Evolutionary conservation across 805 yeast genomes (phyloP), one percentile per base, ranked within the genome.

Genomic region (Wickerhamiella allomyrinae): DNA sequence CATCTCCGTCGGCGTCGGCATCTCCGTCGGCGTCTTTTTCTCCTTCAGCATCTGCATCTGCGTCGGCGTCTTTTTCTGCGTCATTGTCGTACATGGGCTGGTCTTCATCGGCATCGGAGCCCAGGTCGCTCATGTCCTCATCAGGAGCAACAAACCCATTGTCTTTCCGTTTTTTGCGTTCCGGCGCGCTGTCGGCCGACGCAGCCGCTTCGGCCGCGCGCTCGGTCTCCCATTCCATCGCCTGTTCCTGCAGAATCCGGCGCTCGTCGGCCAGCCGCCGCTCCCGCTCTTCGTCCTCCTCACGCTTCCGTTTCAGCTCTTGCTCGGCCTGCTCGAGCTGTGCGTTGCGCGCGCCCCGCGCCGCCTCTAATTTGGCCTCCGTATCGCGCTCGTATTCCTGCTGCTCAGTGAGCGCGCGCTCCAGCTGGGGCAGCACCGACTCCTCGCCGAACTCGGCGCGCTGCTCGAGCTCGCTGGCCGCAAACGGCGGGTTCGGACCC

Each of bases 381-480:
- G 74, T 66, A 44, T 71, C 69, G 14, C 58, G 58, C 44, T 83
- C 87, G 58, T 70, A 77, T 5, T 71, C 78, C 49, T 68, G 66
- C 50, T 91, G 95, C 49, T 83, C 89, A 20, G 70, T 74, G 40
- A 80, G 63, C 22, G 78, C 74, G 46, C 78, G 73, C 50, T 72
- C 80, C 49, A 91, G 68, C 56, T 86, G 79, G 45, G 73, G 76
- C 47, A 73, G 67, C 57, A 86, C 68, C 0, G 95, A 81, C 43
- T 77, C 74, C 39, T 76, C 69, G 57, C 94, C 95, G 71, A 85
- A 72, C 50, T 73, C 73, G n/a, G 91, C 89, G 62, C 96, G 77
- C 50, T 86, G 79, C 53, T 77, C 79, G 50, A 91, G 67, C 48
- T 87, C 95, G 15, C 74, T 74, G 21, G 79, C 68, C 2, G 93